These are phyloP conservation scores for Datisca glomerata DNA, from an alignment of 306 rosid genomes.

Conservation along the genomic window DNA sequence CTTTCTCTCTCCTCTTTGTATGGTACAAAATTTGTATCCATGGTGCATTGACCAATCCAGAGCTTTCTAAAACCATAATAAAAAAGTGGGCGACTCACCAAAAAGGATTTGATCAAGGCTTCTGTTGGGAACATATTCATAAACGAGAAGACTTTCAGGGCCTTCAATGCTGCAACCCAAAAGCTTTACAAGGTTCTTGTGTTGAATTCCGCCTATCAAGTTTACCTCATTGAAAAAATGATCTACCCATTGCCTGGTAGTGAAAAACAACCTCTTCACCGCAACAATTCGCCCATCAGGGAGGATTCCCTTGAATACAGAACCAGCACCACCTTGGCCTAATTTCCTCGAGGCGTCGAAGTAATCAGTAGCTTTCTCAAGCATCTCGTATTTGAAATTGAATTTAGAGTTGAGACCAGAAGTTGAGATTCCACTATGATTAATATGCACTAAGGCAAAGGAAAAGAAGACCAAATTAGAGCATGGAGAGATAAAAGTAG, in stretches of 20 bases:
- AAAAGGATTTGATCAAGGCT: constrained; percentile 52
- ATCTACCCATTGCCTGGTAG: constrained; percentile 45
- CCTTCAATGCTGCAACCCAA: constrained; percentile 71
- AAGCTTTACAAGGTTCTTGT: constrained; percentile 49
- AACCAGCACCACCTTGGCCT: constrained; percentile 43
- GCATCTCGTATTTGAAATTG: constrained; percentile 40
- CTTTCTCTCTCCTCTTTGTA: background rate
- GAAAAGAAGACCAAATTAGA: constrained; percentile 5
- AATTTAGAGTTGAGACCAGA: constrained; percentile 10
- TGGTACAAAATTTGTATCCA: background rate
- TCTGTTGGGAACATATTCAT: constrained; percentile 45
- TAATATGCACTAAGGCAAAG: constrained; percentile 12
- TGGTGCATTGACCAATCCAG: background rate
- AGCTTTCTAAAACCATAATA: background rate
- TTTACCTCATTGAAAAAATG: constrained; percentile 52
- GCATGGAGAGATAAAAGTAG: background rate
- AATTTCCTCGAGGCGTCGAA: constrained; percentile 31
- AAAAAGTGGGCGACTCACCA: constrained; percentile 12
- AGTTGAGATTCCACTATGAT: constrained; percentile 2
- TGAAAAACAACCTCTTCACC: constrained; percentile 47
- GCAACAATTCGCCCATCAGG: constrained; percentile 41
- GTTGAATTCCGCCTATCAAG: constrained; percentile 36
- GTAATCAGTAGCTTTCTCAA: constrained; percentile 32
- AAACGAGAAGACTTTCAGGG: constrained; percentile 60
- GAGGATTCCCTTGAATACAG: constrained; percentile 48